Evolutionary conservation across 306 rosid genomes (phyloP).

Genomic region (Trifolium subterraneum): DNA sequence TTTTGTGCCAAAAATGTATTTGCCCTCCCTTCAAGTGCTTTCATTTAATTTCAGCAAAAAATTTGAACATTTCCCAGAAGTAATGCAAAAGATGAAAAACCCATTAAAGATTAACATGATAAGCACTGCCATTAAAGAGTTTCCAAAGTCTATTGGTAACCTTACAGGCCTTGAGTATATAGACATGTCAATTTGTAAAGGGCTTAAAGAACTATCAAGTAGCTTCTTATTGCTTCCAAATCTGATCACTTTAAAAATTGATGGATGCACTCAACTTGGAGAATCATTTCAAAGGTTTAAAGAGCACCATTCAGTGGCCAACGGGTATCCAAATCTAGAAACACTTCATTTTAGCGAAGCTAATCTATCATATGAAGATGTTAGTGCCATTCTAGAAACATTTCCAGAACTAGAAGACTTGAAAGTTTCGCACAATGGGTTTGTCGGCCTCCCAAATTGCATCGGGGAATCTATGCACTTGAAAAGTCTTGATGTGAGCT

Average conservation of each 20-base stretch:
- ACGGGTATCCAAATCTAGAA: neutral
- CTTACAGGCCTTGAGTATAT: neutral
- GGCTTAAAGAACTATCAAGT: neutral
- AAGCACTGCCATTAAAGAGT: neutral
- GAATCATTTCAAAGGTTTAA: neutral
- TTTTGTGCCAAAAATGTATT: constrained; percentile 16
- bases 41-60: constrained; percentile 4
- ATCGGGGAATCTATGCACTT: neutral
- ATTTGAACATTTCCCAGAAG: constrained; percentile 26
- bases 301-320: neutral
- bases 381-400: neutral
- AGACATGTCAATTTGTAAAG: neutral
- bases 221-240: neutral
- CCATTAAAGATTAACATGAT: neutral
- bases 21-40: constrained; percentile 37
- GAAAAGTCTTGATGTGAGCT: constrained; percentile 2
- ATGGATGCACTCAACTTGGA: constrained; percentile 1
- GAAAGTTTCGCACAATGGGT: neutral
- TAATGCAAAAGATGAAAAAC: neutral
- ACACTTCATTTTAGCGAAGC: constrained; percentile 7
- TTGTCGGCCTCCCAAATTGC: neutral
- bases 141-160: neutral
- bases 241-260: neutral
- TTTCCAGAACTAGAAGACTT: neutral
- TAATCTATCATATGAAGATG: neutral